Evolutionary conservation across 2,329 filamentous ascomycete species (phyloP).

Genomic region (Alternaria panax): DNA sequence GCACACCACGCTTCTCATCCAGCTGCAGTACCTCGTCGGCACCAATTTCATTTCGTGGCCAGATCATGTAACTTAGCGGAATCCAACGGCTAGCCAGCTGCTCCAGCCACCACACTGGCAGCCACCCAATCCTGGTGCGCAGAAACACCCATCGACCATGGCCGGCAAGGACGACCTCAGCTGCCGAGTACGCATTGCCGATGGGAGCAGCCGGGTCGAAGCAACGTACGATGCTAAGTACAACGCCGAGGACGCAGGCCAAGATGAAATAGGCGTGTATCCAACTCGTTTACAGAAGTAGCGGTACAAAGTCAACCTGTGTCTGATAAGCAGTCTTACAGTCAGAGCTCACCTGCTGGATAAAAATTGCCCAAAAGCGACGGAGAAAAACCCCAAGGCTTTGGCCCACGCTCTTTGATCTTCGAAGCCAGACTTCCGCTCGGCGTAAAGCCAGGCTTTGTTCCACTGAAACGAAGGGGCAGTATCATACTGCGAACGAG

Average conservation of each 20-base stretch:
- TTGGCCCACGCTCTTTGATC: neutral
- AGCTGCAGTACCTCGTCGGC: neutral
- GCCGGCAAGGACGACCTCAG: neutral
- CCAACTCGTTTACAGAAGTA: too few relatives aligned
- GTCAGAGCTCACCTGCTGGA: constrained; percentile 1
- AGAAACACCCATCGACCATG: neutral
- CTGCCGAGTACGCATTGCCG: neutral
- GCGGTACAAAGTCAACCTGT: too few relatives aligned
- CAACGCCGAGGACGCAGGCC: neutral
- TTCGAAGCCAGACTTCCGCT: neutral
- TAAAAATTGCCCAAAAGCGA: neutral
- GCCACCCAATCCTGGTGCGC: constrained; percentile 4
- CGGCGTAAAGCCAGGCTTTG: neutral
- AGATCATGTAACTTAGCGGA: neutral
- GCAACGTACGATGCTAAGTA: constrained; percentile 1
- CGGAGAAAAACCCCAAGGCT: neutral
- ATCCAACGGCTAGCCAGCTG: constrained; percentile 1
- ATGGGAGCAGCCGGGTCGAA: neutral
- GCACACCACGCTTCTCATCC: neutral
- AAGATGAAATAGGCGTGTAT: neutral
- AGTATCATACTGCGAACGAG: neutral
- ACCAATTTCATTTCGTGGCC: neutral
- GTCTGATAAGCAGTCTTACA: too few relatives aligned
- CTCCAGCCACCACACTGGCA: constrained; percentile 2
- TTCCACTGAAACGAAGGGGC: neutral